Base-by-base conservation (phyloP, 1,284 basidiomycete genomes). In the Ganoderma meredithae region DNA sequence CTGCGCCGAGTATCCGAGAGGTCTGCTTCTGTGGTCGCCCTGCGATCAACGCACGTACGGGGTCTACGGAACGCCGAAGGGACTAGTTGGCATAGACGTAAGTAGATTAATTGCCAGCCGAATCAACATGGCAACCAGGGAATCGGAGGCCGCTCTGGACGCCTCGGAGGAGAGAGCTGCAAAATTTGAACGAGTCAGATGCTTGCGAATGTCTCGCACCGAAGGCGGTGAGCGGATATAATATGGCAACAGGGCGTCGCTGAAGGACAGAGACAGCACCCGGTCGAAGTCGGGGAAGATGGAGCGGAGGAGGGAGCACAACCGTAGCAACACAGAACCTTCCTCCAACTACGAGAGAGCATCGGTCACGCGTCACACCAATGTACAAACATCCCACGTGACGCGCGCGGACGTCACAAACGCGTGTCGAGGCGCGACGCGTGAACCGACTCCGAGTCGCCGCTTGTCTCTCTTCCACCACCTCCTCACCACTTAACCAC, bases 401-500 rank as follows among this genome's bases (percentile, higher is more conserved):
- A 59, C 27, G 12, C 7, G 15, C 69, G 65, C 67, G 65, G 41
- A 33, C 41, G 70, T 69, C 58, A 68, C 69, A 65, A 36, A 49
- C 68, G 62, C 67, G 63, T 33, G 8, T 61, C 49, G 31, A n/a
- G 39, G 60, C 64, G 63, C 49, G 44, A 60, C 15, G 19, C 59
- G 58, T 41, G 13, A 39, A 60, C 41, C 22, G 22, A 60, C 17
- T 39, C 7, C 5, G n/a, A 49, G 56, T 68, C 49, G 39, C 53
- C n/a, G 67, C 66, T 69, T 72, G 60, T 62, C 62, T 65, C 60
- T 52, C 60, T 62, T 64, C 67, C 68, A 62, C 68, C 68, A 69
- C 66, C 65, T 68, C 65, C n/a, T 27, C 39, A n/a, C 66, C 62
- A 43, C 52, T 49, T 62, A 61, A 62, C 60, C 60, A 64, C 61